Conservation (phyloP, 371 early-diverging fungal genomes). For the Mortierella sp. region DNA sequence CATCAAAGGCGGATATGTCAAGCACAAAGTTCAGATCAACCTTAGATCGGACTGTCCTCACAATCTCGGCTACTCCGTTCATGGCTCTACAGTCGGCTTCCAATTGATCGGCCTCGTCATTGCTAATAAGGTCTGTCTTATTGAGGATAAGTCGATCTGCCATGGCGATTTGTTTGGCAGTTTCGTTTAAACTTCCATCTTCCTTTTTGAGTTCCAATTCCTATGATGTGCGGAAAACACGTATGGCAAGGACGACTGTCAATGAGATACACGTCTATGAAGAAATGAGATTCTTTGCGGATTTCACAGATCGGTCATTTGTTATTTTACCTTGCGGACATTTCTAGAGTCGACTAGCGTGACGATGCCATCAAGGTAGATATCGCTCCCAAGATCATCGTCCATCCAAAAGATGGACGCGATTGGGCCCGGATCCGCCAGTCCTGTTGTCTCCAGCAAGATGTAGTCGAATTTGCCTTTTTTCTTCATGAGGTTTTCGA, state of each 20-base stretch:
- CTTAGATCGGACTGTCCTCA: conserved; percentile 65
- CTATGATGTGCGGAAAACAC: background rate
- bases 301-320: no score
- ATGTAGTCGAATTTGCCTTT: conserved; percentile 95
- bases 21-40: conserved; percentile 54
- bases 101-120: conserved; percentile 60
- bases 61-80: conserved; percentile 73
- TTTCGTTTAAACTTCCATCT: conserved; percentile 56
- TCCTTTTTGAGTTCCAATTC: conserved; percentile 48
- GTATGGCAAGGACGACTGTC: background rate
- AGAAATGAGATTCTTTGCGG: no score
- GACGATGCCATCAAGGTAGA: conserved; percentile 94
- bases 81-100: conserved; percentile 64
- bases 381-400: conserved; percentile 88
- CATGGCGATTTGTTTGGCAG: conserved; percentile 91
- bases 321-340: conserved; percentile 64
- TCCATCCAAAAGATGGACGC: conserved; percentile 98
- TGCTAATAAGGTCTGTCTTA: conserved; percentile 87
- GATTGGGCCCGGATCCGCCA: conserved; percentile 80
- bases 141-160: conserved; percentile 95
- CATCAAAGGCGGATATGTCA: conserved; percentile 45
- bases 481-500: conserved; percentile 92
- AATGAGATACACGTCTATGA: no score
- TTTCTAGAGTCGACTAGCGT: conserved; percentile 94
- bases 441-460: conserved; percentile 91